Evolutionary conservation across 2,329 filamentous ascomycete genomes (phyloP).

Genomic region (Fusarium pininemorale): DNA sequence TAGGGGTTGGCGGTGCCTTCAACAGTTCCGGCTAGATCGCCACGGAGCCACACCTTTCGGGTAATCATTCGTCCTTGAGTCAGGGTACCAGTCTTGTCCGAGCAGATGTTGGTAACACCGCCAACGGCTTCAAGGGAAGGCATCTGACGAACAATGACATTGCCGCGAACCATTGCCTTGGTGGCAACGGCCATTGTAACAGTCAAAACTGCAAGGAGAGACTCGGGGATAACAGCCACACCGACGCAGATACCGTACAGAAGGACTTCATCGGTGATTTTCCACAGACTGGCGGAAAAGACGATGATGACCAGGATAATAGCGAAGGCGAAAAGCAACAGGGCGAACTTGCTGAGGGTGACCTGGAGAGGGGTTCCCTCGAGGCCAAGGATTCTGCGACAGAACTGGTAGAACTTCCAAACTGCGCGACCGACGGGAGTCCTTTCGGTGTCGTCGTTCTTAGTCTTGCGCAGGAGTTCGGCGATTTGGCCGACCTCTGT

Average conservation of each 20-base stretch:
- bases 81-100: slow-evolving; percentile 75
- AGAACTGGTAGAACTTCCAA: slow-evolving; percentile 54
- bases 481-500: slow-evolving; percentile 82
- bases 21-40: slow-evolving; percentile 62
- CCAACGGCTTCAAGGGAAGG: slow-evolving; percentile 73
- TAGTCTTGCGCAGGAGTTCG: slow-evolving; percentile 69
- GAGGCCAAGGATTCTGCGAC: slow-evolving; percentile 67
- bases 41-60: slow-evolving; percentile 68
- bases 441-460: slow-evolving; percentile 53
- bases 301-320: slow-evolving; percentile 69
- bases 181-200: slow-evolving; percentile 76
- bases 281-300: slow-evolving; percentile 66
- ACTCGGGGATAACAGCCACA: slow-evolving; percentile 72
- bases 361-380: slow-evolving; percentile 86
- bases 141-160: slow-evolving; percentile 73
- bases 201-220: slow-evolving; percentile 74
- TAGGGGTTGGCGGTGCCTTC: slow-evolving; percentile 66
- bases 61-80: slow-evolving; percentile 74
- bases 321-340: slow-evolving; percentile 79
- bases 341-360: slow-evolving; percentile 85
- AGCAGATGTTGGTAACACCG: slow-evolving; percentile 75
- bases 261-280: slow-evolving; percentile 64
- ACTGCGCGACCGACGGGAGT: slow-evolving; percentile 56
- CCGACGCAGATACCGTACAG: slow-evolving; percentile 70
- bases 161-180: slow-evolving; percentile 69